Evolutionary conservation across 371 early-diverging fungal genomes (phyloP).

Genomic region (Rhizomucor miehei): DNA sequence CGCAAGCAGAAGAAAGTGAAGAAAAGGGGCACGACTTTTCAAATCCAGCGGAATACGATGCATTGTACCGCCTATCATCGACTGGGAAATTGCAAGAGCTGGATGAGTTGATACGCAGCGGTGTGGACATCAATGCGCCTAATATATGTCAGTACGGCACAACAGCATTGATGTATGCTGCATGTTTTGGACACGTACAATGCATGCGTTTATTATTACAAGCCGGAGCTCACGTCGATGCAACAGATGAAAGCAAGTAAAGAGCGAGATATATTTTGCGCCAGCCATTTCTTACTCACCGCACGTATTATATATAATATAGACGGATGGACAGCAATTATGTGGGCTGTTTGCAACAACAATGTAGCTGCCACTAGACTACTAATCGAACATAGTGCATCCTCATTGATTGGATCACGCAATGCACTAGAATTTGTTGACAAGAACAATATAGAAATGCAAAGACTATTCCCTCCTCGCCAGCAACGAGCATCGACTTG

Average conservation of each 20-base stretch:
- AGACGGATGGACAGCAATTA: conserved; percentile 92
- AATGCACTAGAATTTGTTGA: conserved; percentile 75
- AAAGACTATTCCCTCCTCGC: conserved; percentile 32
- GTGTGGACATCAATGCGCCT: too few relatives aligned
- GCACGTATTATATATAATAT: background rate
- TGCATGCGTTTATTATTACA: conserved; percentile 61
- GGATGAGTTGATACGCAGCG: too few relatives aligned
- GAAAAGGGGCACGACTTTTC: too few relatives aligned
- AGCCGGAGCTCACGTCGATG: conserved; percentile 70
- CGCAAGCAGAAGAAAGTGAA: too few relatives aligned
- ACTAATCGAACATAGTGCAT: conserved; percentile 78
- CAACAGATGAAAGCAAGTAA: conserved; percentile 53
- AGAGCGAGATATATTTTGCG: conserved; percentile 2
- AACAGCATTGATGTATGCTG: conserved; percentile 77
- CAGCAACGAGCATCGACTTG: background rate
- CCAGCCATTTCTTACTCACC: background rate
- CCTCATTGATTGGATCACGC: conserved; percentile 60
- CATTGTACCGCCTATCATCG: too few relatives aligned
- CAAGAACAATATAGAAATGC: conserved; percentile 53
- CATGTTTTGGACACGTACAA: conserved; percentile 77
- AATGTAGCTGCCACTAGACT: conserved; percentile 61
- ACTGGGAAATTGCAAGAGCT: too few relatives aligned
- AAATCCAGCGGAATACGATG: too few relatives aligned
- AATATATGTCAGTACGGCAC: conserved; percentile 52
- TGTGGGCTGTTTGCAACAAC: conserved; percentile 92